phyloP scores from a whole-genome alignment of 2,329 filamentous ascomycete species.

The Raffaelea albimanens region DNA sequence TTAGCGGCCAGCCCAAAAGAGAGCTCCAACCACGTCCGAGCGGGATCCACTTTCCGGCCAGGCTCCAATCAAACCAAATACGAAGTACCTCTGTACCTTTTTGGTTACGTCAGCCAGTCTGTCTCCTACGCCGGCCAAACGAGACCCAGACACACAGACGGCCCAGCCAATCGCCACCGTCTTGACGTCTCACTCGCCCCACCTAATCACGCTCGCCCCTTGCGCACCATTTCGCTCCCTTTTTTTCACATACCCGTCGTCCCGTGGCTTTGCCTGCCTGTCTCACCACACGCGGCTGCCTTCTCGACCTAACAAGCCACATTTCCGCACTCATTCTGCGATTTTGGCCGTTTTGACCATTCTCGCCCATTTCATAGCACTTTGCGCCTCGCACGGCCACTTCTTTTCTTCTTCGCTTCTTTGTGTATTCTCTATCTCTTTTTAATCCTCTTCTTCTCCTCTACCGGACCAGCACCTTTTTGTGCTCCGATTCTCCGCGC shows the following conservation, averaged over 20 bases:
- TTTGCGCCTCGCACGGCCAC: not conserved
- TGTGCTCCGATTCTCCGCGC: not conserved
- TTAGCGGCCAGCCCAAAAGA: constrained; percentile 6
- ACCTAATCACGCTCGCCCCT: constrained; percentile 1
- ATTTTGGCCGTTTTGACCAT: not conserved
- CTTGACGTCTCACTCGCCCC: constrained; percentile 1
- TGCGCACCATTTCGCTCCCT: not conserved
- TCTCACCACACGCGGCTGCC: not conserved
- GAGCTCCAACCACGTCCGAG: constrained; percentile 2
- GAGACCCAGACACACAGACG: no score
- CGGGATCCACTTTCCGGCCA: constrained; percentile 1
- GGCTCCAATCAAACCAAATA: not conserved
- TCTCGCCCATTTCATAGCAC: no score
- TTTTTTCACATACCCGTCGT: not conserved
- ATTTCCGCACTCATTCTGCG: no score
- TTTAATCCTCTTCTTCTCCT: not conserved
- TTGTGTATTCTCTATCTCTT: not conserved
- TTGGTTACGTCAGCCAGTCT: constrained; percentile 15
- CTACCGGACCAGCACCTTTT: not conserved
- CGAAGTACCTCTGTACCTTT: constrained; percentile 2
- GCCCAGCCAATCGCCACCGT: constrained; percentile 5
- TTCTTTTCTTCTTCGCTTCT: not conserved
- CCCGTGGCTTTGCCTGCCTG: not conserved
- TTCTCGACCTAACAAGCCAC: not conserved
- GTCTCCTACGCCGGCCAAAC: no score